These are phyloP conservation scores for Irpex sp. DNA, from an alignment of 1,284 basidiomycete genomes.

Conservation along the genomic window DNA sequence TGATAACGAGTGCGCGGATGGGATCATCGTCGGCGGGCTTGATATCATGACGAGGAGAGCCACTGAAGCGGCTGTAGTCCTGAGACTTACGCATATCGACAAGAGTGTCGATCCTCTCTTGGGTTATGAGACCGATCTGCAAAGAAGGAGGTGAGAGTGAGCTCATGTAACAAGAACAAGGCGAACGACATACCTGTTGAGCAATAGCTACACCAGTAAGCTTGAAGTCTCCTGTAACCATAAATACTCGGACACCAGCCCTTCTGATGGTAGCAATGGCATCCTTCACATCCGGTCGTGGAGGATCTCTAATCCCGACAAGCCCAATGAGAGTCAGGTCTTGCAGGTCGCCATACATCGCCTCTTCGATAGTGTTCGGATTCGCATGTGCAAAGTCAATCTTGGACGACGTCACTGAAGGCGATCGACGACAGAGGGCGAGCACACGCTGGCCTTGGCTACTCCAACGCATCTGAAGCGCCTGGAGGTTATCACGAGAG, in stretches of 20 bases:
- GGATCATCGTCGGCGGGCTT: slow-evolving; percentile 24
- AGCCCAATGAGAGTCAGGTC: slow-evolving; percentile 59
- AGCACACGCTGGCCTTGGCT: slow-evolving; percentile 61
- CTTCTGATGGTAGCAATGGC: slow-evolving; percentile 46
- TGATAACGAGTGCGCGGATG: slow-evolving; percentile 42
- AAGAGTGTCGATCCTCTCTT: slow-evolving; percentile 38
- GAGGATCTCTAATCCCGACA: slow-evolving; percentile 63
- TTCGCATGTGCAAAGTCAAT: slow-evolving; percentile 25
- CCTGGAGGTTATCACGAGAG: slow-evolving; percentile 26
- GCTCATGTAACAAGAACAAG: slow-evolving; percentile 34
- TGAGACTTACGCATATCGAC: slow-evolving; percentile 29
- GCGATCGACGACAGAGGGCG: slow-evolving; percentile 35
- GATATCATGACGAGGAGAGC: slow-evolving; percentile 22
- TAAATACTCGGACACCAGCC: slow-evolving; percentile 63
- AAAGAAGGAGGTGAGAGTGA: slow-evolving; percentile 42
- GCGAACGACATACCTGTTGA: slow-evolving; percentile 51
- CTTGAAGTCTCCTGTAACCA: slow-evolving; percentile 68
- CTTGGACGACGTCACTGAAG: slow-evolving; percentile 18
- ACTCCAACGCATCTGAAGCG: slow-evolving; percentile 49
- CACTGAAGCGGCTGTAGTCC: slow-evolving; percentile 10
- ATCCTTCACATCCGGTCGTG: slow-evolving; percentile 54
- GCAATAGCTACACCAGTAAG: slow-evolving; percentile 60
- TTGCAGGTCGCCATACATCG: slow-evolving; percentile 33
- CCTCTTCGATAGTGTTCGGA: slow-evolving; percentile 34
- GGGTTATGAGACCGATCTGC: slow-evolving; percentile 57